phyloP scores from a whole-genome alignment of 225 moss, liverwort and hornwort species.

The Marchantia paleacea region DNA sequence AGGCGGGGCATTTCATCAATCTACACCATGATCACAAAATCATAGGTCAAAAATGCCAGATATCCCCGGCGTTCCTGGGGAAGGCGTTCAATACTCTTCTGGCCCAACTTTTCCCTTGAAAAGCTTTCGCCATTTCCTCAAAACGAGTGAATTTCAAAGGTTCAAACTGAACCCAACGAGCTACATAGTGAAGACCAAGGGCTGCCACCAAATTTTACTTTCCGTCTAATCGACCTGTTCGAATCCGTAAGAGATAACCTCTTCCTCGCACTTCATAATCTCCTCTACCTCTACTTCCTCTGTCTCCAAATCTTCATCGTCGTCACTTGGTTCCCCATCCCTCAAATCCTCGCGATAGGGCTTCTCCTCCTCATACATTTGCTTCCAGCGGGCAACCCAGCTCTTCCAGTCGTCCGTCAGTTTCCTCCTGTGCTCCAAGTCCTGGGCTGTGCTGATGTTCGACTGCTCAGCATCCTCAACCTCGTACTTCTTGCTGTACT shows the following conservation, averaged over 20 bases:
- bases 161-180: background rate
- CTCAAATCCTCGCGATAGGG: conserved; percentile 69
- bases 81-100: conserved; percentile 7
- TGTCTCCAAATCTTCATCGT: conserved; percentile 93
- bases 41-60: conserved; percentile 19
- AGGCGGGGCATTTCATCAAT: conserved; percentile 1
- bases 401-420: conserved; percentile 89
- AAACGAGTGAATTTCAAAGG: background rate
- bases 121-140: background rate
- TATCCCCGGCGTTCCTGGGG: background rate
- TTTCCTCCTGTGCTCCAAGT: conserved; percentile 81
- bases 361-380: conserved; percentile 58
- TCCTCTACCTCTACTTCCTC: conserved; percentile 99
- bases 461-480: conserved; percentile 63
- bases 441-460: conserved; percentile 53
- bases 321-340: conserved; percentile 90
- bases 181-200: background rate
- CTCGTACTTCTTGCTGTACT: conserved; percentile 93
- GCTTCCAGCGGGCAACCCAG: conserved; percentile 71
- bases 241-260: conserved; percentile 92
- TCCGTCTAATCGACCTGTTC: conserved; percentile 73
- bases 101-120: background rate
- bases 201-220: background rate
- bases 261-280: conserved; percentile 89
- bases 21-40: conserved; percentile 13